These are phyloP conservation scores for Colletotrichum musae DNA, from an alignment of 2,329 filamentous ascomycete species.

Conservation along the genomic window DNA sequence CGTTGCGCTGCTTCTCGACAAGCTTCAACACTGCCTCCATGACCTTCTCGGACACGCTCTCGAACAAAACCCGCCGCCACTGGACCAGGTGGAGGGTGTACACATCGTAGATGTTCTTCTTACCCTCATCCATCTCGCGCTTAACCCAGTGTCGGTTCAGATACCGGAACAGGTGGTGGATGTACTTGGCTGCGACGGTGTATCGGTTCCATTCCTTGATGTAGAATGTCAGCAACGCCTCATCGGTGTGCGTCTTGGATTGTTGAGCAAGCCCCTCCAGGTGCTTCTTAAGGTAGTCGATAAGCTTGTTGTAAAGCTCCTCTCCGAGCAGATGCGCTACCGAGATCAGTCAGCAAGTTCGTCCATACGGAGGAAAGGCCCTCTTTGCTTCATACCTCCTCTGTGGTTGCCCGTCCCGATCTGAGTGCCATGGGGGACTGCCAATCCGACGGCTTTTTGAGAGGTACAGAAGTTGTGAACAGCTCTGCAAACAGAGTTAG, in stretches of 20 bases:
- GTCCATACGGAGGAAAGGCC: conserved; percentile 16
- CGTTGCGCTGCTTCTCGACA: conserved; percentile 96
- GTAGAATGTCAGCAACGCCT: conserved; percentile 92
- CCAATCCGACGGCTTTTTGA: conserved; percentile 86
- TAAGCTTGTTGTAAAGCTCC: conserved; percentile 93
- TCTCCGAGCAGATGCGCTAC: conserved; percentile 93
- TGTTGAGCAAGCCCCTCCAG: conserved; percentile 78
- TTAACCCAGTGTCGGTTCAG: conserved; percentile 99
- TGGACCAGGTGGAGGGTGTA: conserved; percentile 97
- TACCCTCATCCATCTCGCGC: conserved; percentile 97
- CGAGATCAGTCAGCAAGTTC: conserved; percentile 27
- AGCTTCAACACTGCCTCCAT: conserved; percentile 96
- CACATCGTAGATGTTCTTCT: conserved; percentile 98
- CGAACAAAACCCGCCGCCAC: conserved; percentile 94
- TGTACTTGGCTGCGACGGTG: conserved; percentile 95
- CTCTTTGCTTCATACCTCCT: conserved; percentile 70
- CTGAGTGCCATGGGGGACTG: conserved; percentile 47
- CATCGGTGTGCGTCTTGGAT: conserved; percentile 87
- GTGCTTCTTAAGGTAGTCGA: conserved; percentile 85
- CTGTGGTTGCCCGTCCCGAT: conserved; percentile 72
- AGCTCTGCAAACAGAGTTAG: conserved; percentile 70
- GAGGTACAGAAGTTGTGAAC: conserved; percentile 99
- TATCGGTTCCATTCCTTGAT: conserved; percentile 98
- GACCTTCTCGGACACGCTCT: conserved; percentile 85
- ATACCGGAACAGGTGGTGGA: conserved; percentile 96